Base-by-base conservation (phyloP, 2,329 filamentous ascomycete species). In the Trichoderma asperellum region DNA sequence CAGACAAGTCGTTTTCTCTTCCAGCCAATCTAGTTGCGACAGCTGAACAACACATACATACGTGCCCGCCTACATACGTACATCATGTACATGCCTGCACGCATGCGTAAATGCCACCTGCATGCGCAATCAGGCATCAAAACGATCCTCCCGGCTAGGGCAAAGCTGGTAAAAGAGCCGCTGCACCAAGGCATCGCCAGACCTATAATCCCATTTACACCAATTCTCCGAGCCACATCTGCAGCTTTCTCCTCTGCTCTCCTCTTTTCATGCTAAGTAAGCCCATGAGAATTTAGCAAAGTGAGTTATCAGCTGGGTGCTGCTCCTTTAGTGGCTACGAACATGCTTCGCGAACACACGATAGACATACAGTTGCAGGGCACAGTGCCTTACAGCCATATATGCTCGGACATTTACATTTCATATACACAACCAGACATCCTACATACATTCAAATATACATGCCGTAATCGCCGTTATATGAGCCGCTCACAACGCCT, bases 21-120 rank as follows among this genome's bases (percentile, higher is more conserved):
- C 64, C 29, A 37, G 18, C 64, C 64, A 52, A 59, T 67, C 64
- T 67, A 56, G 43, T 52, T 34, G 64, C 64, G 64, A 59, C 64
- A 59, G 64, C 64, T 59, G 29, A 67, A 58, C 64, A 67, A 67
- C 64, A 67, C 64, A 67, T 67, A 67, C 64, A 67, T 67, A 59
- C 64, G 21, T 67, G 52, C 55, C 52, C 53, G 35, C 62, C 27
- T 49, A 56, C 62, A 67, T 66, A 58, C 63, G 35, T 67, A 67
- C 64, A 67, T 52, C 55, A 67, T 67, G 64, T 66, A 66, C 27
- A 56, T 62, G 21, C 16, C 43, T 58, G 29, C 49, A 40, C 34
- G 47, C 53, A 59, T 59, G 56, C 56, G 56, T 34, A 56, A n/a
- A 65, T 53, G 43, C 29, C 32, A 35, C 35, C 62, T 65, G 34